Percentiles rank a stretch among this genome's conserved stretches.
These are phyloP conservation scores for Poterioochromonas sp. DNA, from an alignment of 352 stramenopile species.

Conservation along the genomic window DNA sequence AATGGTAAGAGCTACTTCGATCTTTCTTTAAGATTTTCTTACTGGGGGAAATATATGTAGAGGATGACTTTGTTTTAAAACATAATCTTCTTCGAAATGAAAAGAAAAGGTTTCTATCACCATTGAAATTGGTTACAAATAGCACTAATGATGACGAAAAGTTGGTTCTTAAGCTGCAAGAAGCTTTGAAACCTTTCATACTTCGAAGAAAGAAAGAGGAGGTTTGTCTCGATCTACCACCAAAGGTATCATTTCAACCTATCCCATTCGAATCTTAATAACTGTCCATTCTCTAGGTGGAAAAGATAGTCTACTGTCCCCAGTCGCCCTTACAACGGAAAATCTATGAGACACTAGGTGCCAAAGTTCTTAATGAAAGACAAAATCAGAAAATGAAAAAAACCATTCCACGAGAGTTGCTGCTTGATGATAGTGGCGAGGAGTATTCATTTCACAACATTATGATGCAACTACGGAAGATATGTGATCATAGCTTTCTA, in stretches of 20 bases:
- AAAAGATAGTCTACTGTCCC: constrained; percentile 12
- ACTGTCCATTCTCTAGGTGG: not conserved
- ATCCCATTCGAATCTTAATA: not conserved
- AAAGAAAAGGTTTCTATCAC: too few species aligned
- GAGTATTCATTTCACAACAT: constrained; percentile 51
- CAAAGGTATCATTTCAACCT: not conserved
- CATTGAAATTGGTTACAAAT: too few species aligned
- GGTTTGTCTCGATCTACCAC: constrained; percentile 52
- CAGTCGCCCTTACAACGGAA: not conserved
- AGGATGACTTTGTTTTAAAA: too few species aligned
- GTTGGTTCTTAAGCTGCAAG: constrained; percentile 49
- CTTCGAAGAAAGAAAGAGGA: constrained; percentile 76
- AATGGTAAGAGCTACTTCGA: not conserved
- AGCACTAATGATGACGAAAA: not conserved
- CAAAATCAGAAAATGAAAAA: not conserved
- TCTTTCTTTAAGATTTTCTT: not conserved
- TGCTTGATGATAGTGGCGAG: not conserved
- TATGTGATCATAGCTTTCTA: constrained; percentile 79
- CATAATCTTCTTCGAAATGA: not conserved
- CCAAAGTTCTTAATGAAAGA: not conserved
- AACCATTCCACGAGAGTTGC: not conserved
- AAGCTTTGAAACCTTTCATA: constrained; percentile 70
- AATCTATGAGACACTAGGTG: not conserved
- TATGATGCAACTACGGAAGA: constrained; percentile 76
- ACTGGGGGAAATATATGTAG: too few species aligned